These are phyloP conservation scores for Carex cristatella DNA, from an alignment of 176 grass and related monocot genomes.

Conservation along the genomic window DNA sequence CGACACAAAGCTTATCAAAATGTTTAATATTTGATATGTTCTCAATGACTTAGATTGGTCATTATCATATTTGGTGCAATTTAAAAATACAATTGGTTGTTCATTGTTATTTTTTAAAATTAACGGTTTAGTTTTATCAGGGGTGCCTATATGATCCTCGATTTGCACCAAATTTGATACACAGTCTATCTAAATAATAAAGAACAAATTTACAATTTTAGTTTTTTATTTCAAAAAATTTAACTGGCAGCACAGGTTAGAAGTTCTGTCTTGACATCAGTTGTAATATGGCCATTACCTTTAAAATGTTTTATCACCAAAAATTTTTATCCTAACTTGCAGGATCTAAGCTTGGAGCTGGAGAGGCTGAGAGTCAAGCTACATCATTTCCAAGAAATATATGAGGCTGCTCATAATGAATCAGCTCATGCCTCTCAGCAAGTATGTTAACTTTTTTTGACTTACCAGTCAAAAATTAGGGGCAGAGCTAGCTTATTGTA, in stretches of 20 bases:
- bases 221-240: neutral
- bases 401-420: constrained; percentile 32
- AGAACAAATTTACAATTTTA: neutral
- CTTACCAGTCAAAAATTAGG: neutral
- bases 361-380: constrained; percentile 44
- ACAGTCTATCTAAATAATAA: neutral
- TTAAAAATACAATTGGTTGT: neutral
- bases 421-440: constrained; percentile 25
- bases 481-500: neutral
- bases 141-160: neutral
- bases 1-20: neutral
- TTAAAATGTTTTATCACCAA: neutral
- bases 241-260: neutral
- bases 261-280: neutral
- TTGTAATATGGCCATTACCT: neutral
- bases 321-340: neutral
- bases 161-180: neutral
- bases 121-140: neutral
- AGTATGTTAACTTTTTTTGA: constrained; percentile 26
- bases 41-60: neutral
- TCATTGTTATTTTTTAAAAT: neutral
- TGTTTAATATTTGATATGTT: neutral
- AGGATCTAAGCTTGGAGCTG: constrained; percentile 49
- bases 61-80: constrained; percentile 7
- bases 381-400: constrained; percentile 24